Conservation (phyloP, 176 grass and related monocot genomes). For the sorghum (Sorghum bicolor) region DNA sequence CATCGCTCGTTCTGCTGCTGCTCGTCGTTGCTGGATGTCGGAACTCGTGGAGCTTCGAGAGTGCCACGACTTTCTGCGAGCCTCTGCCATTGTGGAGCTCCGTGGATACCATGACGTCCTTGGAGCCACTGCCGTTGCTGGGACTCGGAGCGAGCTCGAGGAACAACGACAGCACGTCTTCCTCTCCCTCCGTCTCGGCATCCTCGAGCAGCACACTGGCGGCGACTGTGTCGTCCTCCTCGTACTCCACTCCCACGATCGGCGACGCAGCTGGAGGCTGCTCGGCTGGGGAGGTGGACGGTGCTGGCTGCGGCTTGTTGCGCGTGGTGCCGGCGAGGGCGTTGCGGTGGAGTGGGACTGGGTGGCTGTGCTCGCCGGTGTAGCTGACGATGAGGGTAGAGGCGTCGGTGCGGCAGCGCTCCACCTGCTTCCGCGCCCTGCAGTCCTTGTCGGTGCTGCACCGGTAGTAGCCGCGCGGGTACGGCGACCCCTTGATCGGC, state of each 20-base stretch:
- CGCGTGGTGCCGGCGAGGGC: slow-evolving; percentile 78
- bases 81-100: background rate
- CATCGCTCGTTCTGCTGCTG: background rate
- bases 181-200: background rate
- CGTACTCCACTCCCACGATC: slow-evolving; percentile 22
- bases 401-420: slow-evolving; percentile 83
- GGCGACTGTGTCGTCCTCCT: slow-evolving; percentile 32
- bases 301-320: slow-evolving; percentile 1
- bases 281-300: background rate
- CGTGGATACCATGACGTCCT: slow-evolving; percentile 17
- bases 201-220: slow-evolving; percentile 11
- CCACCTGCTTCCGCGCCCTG: slow-evolving; percentile 86
- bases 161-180: background rate
- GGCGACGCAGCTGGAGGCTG: background rate
- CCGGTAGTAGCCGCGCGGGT: slow-evolving; percentile 74
- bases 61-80: no score
- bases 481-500: slow-evolving; percentile 84
- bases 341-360: slow-evolving; percentile 63
- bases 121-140: background rate
- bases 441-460: slow-evolving; percentile 75
- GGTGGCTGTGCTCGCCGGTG: slow-evolving; percentile 84
- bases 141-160: background rate
- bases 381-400: slow-evolving; percentile 75
- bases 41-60: no score
- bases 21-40: background rate